Evolutionary conservation across 257 asterid genomes (phyloP), one percentile per base, ranked within the genome.

Genomic region (Gentiana macrophylla): DNA sequence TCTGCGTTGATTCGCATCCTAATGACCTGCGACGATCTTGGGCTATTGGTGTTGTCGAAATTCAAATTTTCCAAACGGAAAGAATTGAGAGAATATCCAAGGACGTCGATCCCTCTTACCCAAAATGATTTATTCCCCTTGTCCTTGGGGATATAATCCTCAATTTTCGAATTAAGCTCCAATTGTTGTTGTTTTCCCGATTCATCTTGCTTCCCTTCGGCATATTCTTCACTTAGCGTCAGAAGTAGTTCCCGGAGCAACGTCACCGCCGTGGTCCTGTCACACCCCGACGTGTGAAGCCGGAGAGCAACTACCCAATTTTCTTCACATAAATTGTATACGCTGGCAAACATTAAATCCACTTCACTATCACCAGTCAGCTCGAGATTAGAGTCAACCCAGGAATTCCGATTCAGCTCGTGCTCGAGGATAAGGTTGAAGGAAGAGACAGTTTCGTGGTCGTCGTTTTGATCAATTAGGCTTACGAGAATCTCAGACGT

Each of bases 61-160:
- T 34, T 56, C 44, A 91, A 62, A 77, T 78, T 84, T 0, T 86
- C 47, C 55, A 84, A 56, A 74, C 96, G 76, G 8, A 87, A 70
- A 4, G 90, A 81, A 69, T 91, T 91, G 67, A 91, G 66, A 10
- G 96, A 75, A 67, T 80, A 86, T 0, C 96, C 95, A 8, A 87
- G 65, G 89, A 87, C 77, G 60, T 91, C 95, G 36, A 83, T 65
- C 38, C 96, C 98, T 24, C 95, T 79, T 2, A 93, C 96, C 98
- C 98, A 91, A 62, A 91, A 66, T 4, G 87, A 81, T 63, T 87
- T 91, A 36, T 64, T 73, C 24, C 76, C 95, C 63, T 72, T 74
- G 49, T 91, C 96, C 50, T 50, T 35, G 96, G 95, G 24, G 56
- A 91, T 66, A 49, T 63, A 81, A 4, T 81, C 96, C 67, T 91